Base-by-base conservation (phyloP, 192 early-diverging fungal species). In the Umbelopsis vinacea region DNA sequence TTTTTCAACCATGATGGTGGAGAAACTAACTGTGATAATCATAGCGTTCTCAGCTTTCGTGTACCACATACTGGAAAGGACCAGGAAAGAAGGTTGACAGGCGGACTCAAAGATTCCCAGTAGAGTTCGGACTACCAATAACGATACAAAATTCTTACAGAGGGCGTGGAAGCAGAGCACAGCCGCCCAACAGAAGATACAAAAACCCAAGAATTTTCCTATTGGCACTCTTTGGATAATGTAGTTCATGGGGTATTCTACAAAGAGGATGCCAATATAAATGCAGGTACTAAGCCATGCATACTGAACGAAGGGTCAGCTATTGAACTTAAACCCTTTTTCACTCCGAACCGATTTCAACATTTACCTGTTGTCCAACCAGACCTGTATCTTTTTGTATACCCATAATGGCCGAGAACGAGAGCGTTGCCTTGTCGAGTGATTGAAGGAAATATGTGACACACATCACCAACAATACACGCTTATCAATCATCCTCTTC, bases 281-380 rank as follows among this genome's bases (percentile, higher is more conserved):
- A 72, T 72, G 37, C 71, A 72, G 2, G 71, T 72, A 35, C 55
- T 72, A 12, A 72, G 33, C 71, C 71, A 72, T 21, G 57, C 26
- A 38, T 72, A 72, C 71, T 72, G 19, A 21, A 19, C 11, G 6
- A 43, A 43, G 40, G 2, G 11, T 43, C 8, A 43, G 40, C 40
- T 43, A 15, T 17, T 21, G 48, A 50, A 15, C 15, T 2, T 6
- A 21, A 19, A n/a, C n/a, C n/a, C 48, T 11, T 43, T 43, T 43
- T 43, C 38, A 11, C 40, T 12, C 8, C 40, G 11, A 43, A 43
- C 8, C 8, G 11, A 43, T 6, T n/a, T 11, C 6, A 12, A 43
- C 0, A 15, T 12, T 17, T 48, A 72, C 71, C 71, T 72, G 45
- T 47, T 72, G 71, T 0, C 71, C 71, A 15, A 66, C 43, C 5